These are phyloP conservation scores for Terana coerulea DNA, from an alignment of 768 basidiomycete species.

Conservation along the genomic window DNA sequence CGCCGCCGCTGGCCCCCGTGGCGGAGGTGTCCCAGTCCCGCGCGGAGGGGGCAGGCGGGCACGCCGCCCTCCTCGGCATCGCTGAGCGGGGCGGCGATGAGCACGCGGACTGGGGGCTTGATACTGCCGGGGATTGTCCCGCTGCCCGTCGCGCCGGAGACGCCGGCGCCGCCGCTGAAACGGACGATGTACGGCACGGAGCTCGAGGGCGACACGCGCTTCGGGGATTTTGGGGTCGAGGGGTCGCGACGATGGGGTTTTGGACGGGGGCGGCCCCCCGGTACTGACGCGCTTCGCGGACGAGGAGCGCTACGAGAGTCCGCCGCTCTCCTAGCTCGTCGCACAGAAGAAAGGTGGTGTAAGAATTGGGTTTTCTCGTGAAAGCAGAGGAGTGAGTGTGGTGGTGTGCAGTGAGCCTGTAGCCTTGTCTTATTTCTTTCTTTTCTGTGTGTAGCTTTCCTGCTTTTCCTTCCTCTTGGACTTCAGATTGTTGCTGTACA, in stretches of 20 bases:
- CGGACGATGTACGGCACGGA: constrained; percentile 86
- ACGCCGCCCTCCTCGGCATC: too few relatives aligned
- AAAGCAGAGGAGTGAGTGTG: too few relatives aligned
- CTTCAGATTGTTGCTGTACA: constrained; percentile 3
- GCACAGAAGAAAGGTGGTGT: constrained; percentile 61
- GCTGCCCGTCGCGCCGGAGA: constrained; percentile 37
- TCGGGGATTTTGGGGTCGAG: constrained; percentile 80
- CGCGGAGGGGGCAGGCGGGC: not conserved
- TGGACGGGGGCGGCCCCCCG: constrained; percentile 53
- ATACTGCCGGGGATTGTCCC: constrained; percentile 40
- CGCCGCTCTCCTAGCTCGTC: constrained; percentile 57
- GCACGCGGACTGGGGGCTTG: constrained; percentile 15
- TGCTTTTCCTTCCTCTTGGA: not conserved
- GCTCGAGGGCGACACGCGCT: constrained; percentile 75
- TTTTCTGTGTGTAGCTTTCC: not conserved
- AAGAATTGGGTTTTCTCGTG: too few relatives aligned
- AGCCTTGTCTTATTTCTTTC: not conserved
- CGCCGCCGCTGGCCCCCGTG: constrained; percentile 5
- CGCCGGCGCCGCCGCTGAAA: constrained; percentile 45
- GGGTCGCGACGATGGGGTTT: constrained; percentile 65
- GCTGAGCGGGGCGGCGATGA: not conserved
- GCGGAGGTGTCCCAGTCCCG: not conserved
- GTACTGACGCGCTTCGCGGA: constrained; percentile 16
- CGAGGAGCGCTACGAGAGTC: constrained; percentile 13
- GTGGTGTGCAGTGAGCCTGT: not conserved